Evolutionary conservation across 2,329 filamentous ascomycete species (phyloP), one percentile per base, ranked within the genome.

Genomic region (Thelonectria discophora): DNA sequence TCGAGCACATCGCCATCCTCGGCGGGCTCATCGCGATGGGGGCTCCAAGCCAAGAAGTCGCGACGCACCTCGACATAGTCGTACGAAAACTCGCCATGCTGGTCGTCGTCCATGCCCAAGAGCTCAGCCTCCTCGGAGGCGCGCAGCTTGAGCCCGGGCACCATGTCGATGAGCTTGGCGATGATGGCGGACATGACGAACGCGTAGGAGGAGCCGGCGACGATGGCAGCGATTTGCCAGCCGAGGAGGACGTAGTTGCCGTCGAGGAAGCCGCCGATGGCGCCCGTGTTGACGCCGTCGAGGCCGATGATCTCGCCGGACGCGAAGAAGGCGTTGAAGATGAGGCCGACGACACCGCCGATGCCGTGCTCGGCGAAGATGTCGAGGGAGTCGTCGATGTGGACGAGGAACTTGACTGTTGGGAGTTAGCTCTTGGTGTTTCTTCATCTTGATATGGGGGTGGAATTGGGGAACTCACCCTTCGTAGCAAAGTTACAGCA

Each of bases 61-160:
- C 92, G 88, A 74, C 92, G 90, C 61, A 94, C 91, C 84, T 95
- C 92, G 67, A 95, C 92, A 76, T 94, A 95, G 77, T 95, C 92
- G 82, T 94, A 94, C 12, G 91, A 92, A 75, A 94, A 95, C 79
- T 95, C 92, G 78, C 92, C 92, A 70, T 94, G 90, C 80, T 95
- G 92, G 79, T 94, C 91, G 74, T 94, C 92, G 73, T 95, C 92
- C 90, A 94, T 94, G 69, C 92, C 92, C 58, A 94, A 86, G 12
- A 94, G 86, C 78, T 95, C 92, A 21, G 92, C 92, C 78, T 94
- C 90, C 73, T 93, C 90, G 24, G 86, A 90, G 9, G 91, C 91
- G 60, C 92, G 90, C 47, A 95, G 89, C 75, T 93, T 86, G 18
- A 95, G 85, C 48, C 91, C 91, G 24, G 92, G 92, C 20, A 93